phyloP scores from a whole-genome alignment of 2,329 filamentous ascomycete genomes.

The Nemania bipapillata region DNA sequence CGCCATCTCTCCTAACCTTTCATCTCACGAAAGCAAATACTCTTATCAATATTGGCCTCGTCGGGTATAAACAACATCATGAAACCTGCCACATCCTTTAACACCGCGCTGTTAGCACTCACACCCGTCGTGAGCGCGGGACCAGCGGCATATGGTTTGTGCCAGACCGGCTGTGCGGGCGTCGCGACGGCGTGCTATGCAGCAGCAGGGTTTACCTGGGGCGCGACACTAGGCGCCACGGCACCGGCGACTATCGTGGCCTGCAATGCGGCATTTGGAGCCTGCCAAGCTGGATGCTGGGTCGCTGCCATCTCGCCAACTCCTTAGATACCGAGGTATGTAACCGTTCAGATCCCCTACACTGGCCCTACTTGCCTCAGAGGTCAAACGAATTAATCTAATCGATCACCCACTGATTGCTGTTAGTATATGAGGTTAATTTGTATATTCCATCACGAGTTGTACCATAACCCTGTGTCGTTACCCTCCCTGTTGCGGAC shows the following conservation, averaged over 20 bases:
- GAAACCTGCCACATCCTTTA: slow-evolving; percentile 8
- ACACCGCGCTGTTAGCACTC: not conserved
- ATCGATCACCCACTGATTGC: not conserved
- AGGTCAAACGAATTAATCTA: too few relatives aligned
- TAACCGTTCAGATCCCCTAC: not conserved
- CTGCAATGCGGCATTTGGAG: slow-evolving; percentile 31
- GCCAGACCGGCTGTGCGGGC: slow-evolving; percentile 32
- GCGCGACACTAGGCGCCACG: slow-evolving; percentile 17
- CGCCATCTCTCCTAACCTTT: not conserved
- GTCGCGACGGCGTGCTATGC: slow-evolving; percentile 31
- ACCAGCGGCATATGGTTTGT: slow-evolving; percentile 29
- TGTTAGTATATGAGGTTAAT: not conserved
- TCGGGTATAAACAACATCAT: slow-evolving; percentile 13
- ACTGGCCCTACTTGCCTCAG: too few relatives aligned
- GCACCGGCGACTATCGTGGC: slow-evolving; percentile 21
- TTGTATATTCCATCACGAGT: not conserved
- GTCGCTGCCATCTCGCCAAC: slow-evolving; percentile 13
- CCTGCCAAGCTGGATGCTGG: slow-evolving; percentile 33
- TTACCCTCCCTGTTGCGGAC: not conserved
- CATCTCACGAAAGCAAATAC: not conserved
- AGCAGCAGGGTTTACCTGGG: slow-evolving; percentile 34
- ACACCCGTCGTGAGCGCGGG: slow-evolving; percentile 23
- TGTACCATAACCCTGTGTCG: not conserved
- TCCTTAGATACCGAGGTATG: slow-evolving; percentile 12
- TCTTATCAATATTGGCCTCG: not conserved